Percentiles rank a stretch among this genome's conserved stretches.
These are phyloP conservation scores for Beauveria caledonica DNA, from an alignment of 2,329 filamentous ascomycete species.

Conservation along the genomic window DNA sequence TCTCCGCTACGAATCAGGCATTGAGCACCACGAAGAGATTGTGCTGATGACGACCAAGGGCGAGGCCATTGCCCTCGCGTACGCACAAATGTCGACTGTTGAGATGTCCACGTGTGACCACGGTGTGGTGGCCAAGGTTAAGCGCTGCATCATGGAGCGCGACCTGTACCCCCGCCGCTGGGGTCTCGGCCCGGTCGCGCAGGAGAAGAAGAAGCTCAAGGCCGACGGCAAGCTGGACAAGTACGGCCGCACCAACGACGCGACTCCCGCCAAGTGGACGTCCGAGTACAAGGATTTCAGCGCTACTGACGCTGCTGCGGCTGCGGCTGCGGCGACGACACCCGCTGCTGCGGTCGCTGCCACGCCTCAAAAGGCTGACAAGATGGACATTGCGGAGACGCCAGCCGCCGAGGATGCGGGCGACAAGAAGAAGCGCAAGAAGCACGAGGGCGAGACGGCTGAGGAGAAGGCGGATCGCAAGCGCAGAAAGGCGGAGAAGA, in stretches of 20 bases:
- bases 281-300: slow-evolving; percentile 86
- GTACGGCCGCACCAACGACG: slow-evolving; percentile 86
- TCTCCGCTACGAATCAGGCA: slow-evolving; percentile 80
- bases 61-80: slow-evolving; percentile 92
- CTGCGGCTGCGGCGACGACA: slow-evolving; percentile 36
- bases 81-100: slow-evolving; percentile 95
- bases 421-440: slow-evolving; percentile 64
- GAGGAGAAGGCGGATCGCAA: slow-evolving; percentile 59
- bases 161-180: slow-evolving; percentile 94
- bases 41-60: slow-evolving; percentile 99
- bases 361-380: slow-evolving; percentile 28
- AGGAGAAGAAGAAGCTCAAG: slow-evolving; percentile 99
- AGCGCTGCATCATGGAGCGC: slow-evolving; percentile 99
- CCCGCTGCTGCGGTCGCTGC: slow-evolving; percentile 32
- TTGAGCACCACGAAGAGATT: slow-evolving; percentile 92
- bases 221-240: slow-evolving; percentile 97
- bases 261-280: slow-evolving; percentile 90
- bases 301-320: slow-evolving; percentile 39
- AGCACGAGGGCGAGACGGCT: slow-evolving; percentile 68
- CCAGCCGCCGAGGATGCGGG: slow-evolving; percentile 39
- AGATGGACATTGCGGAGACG: slow-evolving; percentile 30
- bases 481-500: slow-evolving; percentile 53
- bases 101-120: slow-evolving; percentile 97
- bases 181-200: slow-evolving; percentile 87
- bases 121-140: slow-evolving; percentile 96